phyloP scores from a whole-genome alignment of 108 stramenopile species.

The Conticribra guillardii region DNA sequence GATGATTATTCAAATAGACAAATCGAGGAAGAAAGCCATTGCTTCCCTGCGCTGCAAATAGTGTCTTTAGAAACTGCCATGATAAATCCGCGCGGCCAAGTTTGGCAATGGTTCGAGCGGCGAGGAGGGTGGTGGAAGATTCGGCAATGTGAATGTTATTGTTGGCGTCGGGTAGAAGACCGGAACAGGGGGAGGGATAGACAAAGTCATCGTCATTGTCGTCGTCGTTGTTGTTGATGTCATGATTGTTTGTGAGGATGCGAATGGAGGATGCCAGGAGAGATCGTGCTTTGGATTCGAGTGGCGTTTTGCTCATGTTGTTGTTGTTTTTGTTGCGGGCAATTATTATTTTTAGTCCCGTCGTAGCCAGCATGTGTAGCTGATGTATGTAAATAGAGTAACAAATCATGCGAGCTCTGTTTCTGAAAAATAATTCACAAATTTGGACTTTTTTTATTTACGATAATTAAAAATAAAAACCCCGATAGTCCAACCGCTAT shows the following conservation, averaged over 20 bases:
- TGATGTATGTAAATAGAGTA: too few species aligned
- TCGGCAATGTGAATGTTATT: slow-evolving; percentile 30
- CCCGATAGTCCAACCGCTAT: too few species aligned
- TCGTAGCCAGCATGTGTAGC: too few species aligned
- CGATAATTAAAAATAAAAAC: too few species aligned
- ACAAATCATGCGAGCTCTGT: too few species aligned
- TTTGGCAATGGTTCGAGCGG: slow-evolving; percentile 45
- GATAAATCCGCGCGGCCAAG: slow-evolving; percentile 45
- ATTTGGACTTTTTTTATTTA: too few species aligned
- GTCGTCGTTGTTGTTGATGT: not conserved
- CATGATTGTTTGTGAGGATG: not conserved
- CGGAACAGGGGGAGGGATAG: slow-evolving; percentile 8
- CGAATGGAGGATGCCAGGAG: not conserved
- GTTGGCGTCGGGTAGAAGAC: slow-evolving; percentile 14
- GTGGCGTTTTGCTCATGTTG: not conserved
- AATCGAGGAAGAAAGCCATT: slow-evolving; percentile 51
- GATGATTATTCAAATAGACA: slow-evolving; percentile 40
- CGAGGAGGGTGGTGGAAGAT: slow-evolving; percentile 43
- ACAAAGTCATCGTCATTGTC: not conserved
- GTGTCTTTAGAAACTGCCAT: slow-evolving; percentile 42
- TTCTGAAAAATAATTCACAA: too few species aligned
- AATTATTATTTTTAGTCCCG: too few species aligned
- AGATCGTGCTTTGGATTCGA: not conserved
- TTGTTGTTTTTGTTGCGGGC: not conserved
- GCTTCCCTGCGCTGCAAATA: slow-evolving; percentile 39